These are phyloP conservation scores for Diaporthe capsici DNA, from an alignment of 2,329 filamentous ascomycete species.

Conservation along the genomic window DNA sequence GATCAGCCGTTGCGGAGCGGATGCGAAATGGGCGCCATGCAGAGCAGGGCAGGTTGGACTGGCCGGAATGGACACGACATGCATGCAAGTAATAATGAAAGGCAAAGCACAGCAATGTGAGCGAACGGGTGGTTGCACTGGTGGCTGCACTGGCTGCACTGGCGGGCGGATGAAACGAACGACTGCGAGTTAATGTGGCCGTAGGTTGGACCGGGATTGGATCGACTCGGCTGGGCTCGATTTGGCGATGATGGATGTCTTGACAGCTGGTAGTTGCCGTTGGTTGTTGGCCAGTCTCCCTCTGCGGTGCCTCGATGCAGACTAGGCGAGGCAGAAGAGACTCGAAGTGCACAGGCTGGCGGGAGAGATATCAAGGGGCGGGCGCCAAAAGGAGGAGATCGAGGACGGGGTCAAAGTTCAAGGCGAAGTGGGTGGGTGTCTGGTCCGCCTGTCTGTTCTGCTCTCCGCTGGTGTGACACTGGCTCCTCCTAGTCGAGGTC, in stretches of 20 bases:
- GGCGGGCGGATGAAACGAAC: slow-evolving; percentile 20
- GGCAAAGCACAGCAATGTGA: background rate
- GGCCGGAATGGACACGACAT: slow-evolving; percentile 15
- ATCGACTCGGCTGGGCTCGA: background rate
- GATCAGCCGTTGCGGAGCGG: slow-evolving; percentile 24
- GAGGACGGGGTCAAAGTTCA: background rate
- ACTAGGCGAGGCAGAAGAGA: background rate
- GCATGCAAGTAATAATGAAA: slow-evolving; percentile 1
- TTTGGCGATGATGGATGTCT: background rate
- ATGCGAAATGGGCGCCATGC: slow-evolving; percentile 31
- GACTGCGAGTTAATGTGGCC: slow-evolving; percentile 22
- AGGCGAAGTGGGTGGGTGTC: background rate
- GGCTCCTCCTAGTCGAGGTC: slow-evolving; percentile 19
- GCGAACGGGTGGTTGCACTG: slow-evolving; percentile 11
- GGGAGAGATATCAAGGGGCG: slow-evolving; percentile 1
- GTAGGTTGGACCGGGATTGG: background rate
- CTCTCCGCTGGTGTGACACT: slow-evolving; percentile 27
- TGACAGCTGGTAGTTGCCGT: background rate
- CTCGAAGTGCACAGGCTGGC: background rate
- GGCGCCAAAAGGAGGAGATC: slow-evolving; percentile 10
- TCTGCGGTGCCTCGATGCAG: slow-evolving; percentile 5
- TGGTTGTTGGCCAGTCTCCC: background rate
- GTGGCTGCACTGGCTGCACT: slow-evolving; percentile 10
- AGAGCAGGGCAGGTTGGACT: slow-evolving; percentile 21
- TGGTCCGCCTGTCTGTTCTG: background rate